Evolutionary conservation across 139 green algal genomes (phyloP), one percentile per base, ranked within the genome.

Genomic region (Chlamydomonas schloesseri): DNA sequence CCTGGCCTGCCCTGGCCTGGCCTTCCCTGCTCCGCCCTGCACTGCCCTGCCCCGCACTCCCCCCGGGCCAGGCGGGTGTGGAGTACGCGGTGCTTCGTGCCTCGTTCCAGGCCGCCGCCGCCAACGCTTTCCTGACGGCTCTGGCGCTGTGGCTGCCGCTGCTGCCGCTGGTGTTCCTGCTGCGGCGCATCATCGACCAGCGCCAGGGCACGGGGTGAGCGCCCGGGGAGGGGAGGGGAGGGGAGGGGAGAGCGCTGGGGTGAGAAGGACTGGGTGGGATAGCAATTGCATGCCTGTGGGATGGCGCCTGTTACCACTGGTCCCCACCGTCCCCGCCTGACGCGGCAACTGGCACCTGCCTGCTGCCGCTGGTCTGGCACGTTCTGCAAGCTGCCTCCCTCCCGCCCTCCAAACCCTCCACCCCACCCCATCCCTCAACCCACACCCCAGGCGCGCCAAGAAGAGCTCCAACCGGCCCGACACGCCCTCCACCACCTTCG

Each of bases 121-220:
- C 78, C 47, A 91, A 90, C 81, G 68, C 90, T 62, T 75, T 94
- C 31, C 82, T 97, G 31, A 93, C 89, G 0, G 81, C 87, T 15
- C 69, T 94, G 37, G 88, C 88, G 36, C 77, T 98, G 68, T 98
- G 96, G 96, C 79, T 98, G n/a, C 96, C 96, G 21, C 89, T 98
- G 71, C 36, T 97, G 36, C 96, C 96, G 10, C 78, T 98, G 50
- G 91, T 98, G 67, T 95, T 95, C 70, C 58, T 98, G 29, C 81
- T 97, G 75, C 87, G 93, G 28, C 82, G 89, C 1, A 83, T 95
- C 31, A 81, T 97, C 68, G 89, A 95, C 36, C 82, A 80, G 34
- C 85, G 87, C 21, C 86, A 89, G 11, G 80, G 75, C n/a, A 87
- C 82, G 8, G 77, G 71, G 82, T 93, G 79, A 71, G 80, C 24